phyloP scores from a whole-genome alignment of 495 filamentous ascomycete species.

The Penicillium lagena region DNA sequence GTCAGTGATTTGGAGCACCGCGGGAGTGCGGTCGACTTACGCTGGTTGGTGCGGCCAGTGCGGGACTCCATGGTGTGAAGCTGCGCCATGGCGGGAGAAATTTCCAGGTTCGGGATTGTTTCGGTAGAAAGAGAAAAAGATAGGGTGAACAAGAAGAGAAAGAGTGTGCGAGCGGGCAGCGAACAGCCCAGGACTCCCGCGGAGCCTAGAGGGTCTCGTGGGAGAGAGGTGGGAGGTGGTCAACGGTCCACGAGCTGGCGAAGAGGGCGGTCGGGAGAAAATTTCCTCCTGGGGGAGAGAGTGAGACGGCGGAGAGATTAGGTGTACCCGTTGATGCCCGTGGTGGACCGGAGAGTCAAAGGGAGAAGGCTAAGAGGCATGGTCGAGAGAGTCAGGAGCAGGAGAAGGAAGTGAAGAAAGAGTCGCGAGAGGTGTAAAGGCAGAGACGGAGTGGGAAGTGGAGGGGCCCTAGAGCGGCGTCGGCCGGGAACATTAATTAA shows the following conservation, averaged over 20 bases:
- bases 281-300: conserved; percentile 22
- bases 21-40: conserved; percentile 45
- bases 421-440: conserved; percentile 19
- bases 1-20: too few relatives aligned
- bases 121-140: conserved; percentile 12
- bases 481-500: neutral
- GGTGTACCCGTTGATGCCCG: conserved; percentile 42
- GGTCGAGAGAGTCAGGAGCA: conserved; percentile 25
- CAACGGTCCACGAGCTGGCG: neutral
- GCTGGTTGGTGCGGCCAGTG: conserved; percentile 68
- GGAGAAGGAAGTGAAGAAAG: conserved; percentile 20
- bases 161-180: neutral
- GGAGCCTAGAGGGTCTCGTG: conserved; percentile 10
- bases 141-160: conserved; percentile 3
- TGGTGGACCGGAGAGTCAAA: conserved; percentile 29
- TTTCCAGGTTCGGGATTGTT: neutral
- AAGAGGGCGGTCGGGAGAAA: conserved; percentile 21
- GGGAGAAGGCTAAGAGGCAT: conserved; percentile 32
- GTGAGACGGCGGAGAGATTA: conserved; percentile 15
- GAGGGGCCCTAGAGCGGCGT: conserved; percentile 17
- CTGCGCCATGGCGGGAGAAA: conserved; percentile 46
- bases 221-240: conserved; percentile 2
- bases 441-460: conserved; percentile 15
- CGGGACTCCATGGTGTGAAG: conserved; percentile 72
- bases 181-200: conserved; percentile 1